These are phyloP conservation scores for Camellia sinensis DNA, from an alignment of 148 eudicot genomes.

Conservation along the genomic window DNA sequence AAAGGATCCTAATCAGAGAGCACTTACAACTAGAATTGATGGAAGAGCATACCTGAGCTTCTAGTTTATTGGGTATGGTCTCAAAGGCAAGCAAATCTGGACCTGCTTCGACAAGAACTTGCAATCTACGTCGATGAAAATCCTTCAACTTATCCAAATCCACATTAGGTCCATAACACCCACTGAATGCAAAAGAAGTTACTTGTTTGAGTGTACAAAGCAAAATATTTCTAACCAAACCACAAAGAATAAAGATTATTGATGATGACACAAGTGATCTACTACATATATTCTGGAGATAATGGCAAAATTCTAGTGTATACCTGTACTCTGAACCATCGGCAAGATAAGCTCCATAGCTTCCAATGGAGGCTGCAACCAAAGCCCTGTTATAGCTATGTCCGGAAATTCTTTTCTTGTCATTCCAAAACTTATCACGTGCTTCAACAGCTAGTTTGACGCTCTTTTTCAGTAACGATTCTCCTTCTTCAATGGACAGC, in stretches of 20 bases:
- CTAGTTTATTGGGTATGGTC: slow-evolving; percentile 81
- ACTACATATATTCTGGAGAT: not conserved
- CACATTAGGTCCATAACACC: slow-evolving; percentile 54
- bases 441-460: slow-evolving; percentile 68
- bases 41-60: slow-evolving; percentile 62
- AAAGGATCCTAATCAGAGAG: too few species aligned
- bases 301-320: not conserved
- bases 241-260: not conserved
- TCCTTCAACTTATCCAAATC: slow-evolving; percentile 67
- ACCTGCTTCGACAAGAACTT: slow-evolving; percentile 71
- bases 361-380: slow-evolving; percentile 92
- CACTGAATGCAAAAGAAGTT: slow-evolving; percentile 36
- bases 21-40: too few species aligned
- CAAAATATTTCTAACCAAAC: not conserved
- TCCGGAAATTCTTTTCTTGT: slow-evolving; percentile 22
- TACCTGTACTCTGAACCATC: slow-evolving; percentile 95
- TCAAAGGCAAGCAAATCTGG: slow-evolving; percentile 89
- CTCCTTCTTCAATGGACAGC: slow-evolving; percentile 62
- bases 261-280: too few species aligned
- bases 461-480: slow-evolving; percentile 57
- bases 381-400: slow-evolving; percentile 55
- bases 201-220: too few species aligned
- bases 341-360: slow-evolving; percentile 94
- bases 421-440: slow-evolving; percentile 76
- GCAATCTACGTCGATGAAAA: slow-evolving; percentile 79